These are phyloP conservation scores for Geotrichum restrictum DNA, from an alignment of 1,139 yeast genomes.

Conservation along the genomic window DNA sequence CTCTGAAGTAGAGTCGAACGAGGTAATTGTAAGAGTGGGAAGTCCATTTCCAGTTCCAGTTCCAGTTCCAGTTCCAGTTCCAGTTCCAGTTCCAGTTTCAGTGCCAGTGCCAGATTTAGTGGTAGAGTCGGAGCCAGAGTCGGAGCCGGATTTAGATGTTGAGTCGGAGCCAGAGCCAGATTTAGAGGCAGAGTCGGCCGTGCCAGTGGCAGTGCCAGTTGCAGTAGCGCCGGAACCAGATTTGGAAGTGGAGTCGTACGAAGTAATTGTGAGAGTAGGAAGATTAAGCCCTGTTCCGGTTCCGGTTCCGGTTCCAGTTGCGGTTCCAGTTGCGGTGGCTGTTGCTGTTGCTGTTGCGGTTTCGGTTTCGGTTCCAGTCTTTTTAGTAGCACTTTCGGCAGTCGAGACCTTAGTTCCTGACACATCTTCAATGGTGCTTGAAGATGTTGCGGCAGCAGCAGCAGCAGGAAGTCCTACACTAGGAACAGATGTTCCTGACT, in stretches of 20 bases:
- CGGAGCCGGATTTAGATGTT: too few relatives aligned
- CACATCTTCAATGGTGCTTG: neutral
- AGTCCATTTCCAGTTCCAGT: too few relatives aligned
- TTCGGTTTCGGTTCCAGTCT: neutral
- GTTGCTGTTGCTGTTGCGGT: neutral
- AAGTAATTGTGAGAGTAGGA: slow-evolving; percentile 9
- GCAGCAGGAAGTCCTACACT: neutral
- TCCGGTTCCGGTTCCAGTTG: too few relatives aligned
- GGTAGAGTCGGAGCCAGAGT: too few relatives aligned
- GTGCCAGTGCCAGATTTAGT: neutral
- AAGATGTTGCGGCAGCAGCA: neutral
- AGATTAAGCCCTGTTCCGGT: too few relatives aligned
- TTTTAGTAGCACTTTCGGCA: neutral
- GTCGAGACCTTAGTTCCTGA: too few relatives aligned
- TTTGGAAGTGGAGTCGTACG: neutral
- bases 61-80: neutral
- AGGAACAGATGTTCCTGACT: neutral
- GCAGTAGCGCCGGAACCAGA: slow-evolving; percentile 1
- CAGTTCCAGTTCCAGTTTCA: neutral
- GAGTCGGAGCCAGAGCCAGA: neutral
- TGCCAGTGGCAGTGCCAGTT: neutral
- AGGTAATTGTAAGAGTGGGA: slow-evolving; percentile 9
- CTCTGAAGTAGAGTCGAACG: neutral
- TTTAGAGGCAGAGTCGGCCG: neutral
- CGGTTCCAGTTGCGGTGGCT: neutral